Base-by-base conservation (phyloP, 352 stramenopile species). In the Phytophthora macrochlamydospora region DNA sequence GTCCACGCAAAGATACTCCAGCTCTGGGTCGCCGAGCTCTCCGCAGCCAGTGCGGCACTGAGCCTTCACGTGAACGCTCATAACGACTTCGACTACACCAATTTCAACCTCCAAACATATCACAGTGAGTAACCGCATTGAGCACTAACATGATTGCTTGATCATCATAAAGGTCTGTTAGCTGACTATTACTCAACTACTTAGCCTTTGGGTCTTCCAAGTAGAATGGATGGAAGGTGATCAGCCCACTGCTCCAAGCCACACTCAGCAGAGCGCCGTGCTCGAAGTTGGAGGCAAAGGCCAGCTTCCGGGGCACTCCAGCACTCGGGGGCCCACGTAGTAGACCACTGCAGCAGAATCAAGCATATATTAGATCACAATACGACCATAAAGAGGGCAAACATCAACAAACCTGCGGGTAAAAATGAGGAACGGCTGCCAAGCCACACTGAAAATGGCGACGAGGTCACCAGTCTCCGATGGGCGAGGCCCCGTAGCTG, bases 141-240 rank as follows among this genome's bases (percentile, higher is more conserved):
- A 61, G 32, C 7, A 38, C n/a, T 3, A 30, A 31, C 68, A 68
- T 64, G 59, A 43, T 62, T 18, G 14, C 1, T n/a, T 38, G 12
- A 13, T 46, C 42, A 58, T 67, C 48, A 58, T 57, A 7, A 28
- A n/a, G 6, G 40, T 29, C 43, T 49, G 11, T 24, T 29, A 49
- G 14, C 2, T 49, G 43, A n/a, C 43, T 24, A 8, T 49, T 31
- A 11, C 9, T 40, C 35, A 40, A 40, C 58, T 73, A 78, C 51
- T 38, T 32, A 28, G 66, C 56, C 51, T 65, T 73, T n/a, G 69
- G 70, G 11, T 80, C 69, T 57, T 87, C 58, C 62, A 89, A 83
- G 71, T 92, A 92, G 63, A 94, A 94, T 28, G 86, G 86, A 59
- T 92, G 74, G 61, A 94, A 94, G 8, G 82, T 87, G 56, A 94